Evolutionary conservation across 345 rosid species (phyloP).

Genomic region (Brassica rapa): DNA sequence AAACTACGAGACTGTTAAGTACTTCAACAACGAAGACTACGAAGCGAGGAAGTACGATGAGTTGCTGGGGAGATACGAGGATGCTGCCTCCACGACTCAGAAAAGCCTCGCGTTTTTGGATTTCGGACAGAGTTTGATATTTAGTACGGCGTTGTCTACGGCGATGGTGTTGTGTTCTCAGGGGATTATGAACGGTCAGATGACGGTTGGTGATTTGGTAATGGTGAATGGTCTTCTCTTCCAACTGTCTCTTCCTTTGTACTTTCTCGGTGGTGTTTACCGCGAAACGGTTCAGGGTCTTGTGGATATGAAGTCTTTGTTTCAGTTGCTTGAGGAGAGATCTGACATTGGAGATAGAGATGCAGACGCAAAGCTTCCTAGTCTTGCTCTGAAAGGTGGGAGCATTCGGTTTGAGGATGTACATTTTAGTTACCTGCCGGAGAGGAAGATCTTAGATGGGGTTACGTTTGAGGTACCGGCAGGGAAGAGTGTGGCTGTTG

Average conservation of each 20-base stretch:
- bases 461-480: conserved; percentile 81
- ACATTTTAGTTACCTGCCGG: conserved; percentile 73
- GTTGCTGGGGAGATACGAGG: conserved; percentile 71
- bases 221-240: conserved; percentile 98
- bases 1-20: conserved; percentile 96
- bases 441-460: conserved; percentile 87
- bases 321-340: conserved; percentile 84
- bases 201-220: conserved; percentile 98
- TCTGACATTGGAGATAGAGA: conserved; percentile 71
- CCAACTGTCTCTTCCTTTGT: conserved; percentile 92
- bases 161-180: conserved; percentile 92
- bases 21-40: conserved; percentile 76
- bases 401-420: conserved; percentile 77
- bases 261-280: conserved; percentile 93
- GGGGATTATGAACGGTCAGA: conserved; percentile 73
- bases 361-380: conserved; percentile 62
- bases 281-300: conserved; percentile 92
- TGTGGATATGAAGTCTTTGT: conserved; percentile 90
- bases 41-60: conserved; percentile 79
- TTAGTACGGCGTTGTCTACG: conserved; percentile 80
- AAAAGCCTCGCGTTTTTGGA: conserved; percentile 84
- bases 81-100: conserved; percentile 77
- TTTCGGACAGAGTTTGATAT: conserved; percentile 87
- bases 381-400: conserved; percentile 69
- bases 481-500: conserved; percentile 94